phyloP scores from a whole-genome alignment of 306 rosid species.

The Sesbania bispinosa region DNA sequence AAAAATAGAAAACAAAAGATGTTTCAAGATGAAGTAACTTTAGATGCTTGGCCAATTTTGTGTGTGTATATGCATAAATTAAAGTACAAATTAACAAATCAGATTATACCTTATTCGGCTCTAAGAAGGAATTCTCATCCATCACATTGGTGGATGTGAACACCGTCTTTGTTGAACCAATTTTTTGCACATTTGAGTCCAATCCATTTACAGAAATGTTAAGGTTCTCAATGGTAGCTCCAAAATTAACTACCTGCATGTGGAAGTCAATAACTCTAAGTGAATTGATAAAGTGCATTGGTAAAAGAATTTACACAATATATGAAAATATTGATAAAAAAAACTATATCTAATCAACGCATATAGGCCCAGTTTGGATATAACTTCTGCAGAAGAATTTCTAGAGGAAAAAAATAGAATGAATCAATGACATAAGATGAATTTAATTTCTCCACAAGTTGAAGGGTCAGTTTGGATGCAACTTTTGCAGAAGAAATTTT shows the following conservation, averaged over 20 bases:
- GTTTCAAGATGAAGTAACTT: no score
- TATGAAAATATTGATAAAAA: no score
- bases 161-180: slow-evolving; percentile 40
- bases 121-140: slow-evolving; percentile 68
- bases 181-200: slow-evolving; percentile 1
- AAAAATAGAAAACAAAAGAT: neutral
- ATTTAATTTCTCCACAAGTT: no score
- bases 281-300: no score
- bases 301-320: no score
- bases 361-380: no score
- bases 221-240: slow-evolving; percentile 34
- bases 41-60: neutral
- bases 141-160: slow-evolving; percentile 43
- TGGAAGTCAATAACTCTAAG: neutral
- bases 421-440: no score
- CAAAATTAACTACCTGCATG: slow-evolving; percentile 73
- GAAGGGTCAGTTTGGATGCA: no score
- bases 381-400: no score
- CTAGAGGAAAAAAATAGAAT: no score
- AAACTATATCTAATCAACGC: no score
- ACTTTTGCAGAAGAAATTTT: no score
- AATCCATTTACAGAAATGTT: slow-evolving; percentile 38
- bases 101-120: slow-evolving; percentile 53
- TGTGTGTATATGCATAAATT: neutral
- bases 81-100: neutral